Base-by-base conservation (phyloP, 192 early-diverging fungal species). In the Coemansia asiatica region DNA sequence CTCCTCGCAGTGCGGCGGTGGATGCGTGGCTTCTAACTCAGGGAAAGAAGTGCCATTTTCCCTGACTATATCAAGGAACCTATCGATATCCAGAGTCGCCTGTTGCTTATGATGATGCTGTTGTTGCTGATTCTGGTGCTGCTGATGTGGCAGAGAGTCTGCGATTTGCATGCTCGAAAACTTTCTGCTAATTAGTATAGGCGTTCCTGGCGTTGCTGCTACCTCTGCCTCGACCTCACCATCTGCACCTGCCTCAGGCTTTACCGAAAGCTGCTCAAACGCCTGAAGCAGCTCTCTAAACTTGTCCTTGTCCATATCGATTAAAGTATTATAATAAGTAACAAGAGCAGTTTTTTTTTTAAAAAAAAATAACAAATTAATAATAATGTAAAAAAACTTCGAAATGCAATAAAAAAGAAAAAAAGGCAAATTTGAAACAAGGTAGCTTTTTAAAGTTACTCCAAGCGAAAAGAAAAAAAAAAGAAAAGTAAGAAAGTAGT, bases 281-380 rank as follows among this genome's bases (percentile, higher is more conserved):
- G 72, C 60, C 56, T 81, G 78, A 9, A 81, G 63, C 9, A 81
- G 72, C 60, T 75, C 72, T 46, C 72, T 69, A 44, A 81, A 81
- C 54, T 60, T 71, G 78, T 81, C 78, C 60, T 81, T 81, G 56
- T 81, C 72, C 78, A 81, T n/a, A n/a, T 81, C 25, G 2, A 48
- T 46, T 21, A 2, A 7, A 29, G 33, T 40, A 8, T 4, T 51
- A 36, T 16, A 18, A 40, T 19, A 19, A 13, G n/a, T 46, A 55
- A 49, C 23, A 16, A 56, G 16, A 2, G 16, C 25, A 2, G 6
- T 6, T 46, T 7, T 29, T 35, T 28, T 33, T 19, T 19, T 31
- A 1, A 25, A 48, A 28, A 15, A 25, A 6, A 2, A 50, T 56
- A 56, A 5, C 38, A 22, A 6, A 6, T 51, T 4, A 3, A 28